Percentiles rank a stretch among this genome's conserved stretches.
Conservation (phyloP, 768 basidiomycete species). For the Pholiota microspora region DNA sequence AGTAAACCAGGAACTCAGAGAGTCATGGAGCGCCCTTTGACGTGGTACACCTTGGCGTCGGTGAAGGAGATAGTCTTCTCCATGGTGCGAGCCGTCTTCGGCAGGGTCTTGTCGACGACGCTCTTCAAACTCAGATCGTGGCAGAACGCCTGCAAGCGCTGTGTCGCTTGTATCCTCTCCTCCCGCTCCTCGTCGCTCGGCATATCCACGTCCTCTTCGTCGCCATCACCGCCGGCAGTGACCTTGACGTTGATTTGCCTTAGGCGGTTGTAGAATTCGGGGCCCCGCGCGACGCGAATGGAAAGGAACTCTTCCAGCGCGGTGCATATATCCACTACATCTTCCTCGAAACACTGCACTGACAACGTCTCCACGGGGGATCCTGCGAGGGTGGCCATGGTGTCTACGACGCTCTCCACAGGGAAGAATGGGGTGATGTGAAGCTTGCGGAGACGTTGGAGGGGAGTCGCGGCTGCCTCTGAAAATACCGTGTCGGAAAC, state of each 20-base stretch:
- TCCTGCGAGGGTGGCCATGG: conserved; percentile 54
- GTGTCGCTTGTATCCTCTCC: not conserved
- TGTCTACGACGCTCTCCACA: conserved; percentile 56
- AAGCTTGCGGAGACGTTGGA: conserved; percentile 49
- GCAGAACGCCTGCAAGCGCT: conserved; percentile 7
- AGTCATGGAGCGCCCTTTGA: conserved; percentile 2
- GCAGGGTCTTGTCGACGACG: conserved; percentile 1
- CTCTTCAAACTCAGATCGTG: conserved; percentile 10
- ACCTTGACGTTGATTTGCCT: not conserved
- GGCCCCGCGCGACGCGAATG: conserved; percentile 43
- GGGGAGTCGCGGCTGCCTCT: conserved; percentile 41
- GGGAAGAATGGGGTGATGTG: conserved; percentile 65
- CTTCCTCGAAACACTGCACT: conserved; percentile 60
- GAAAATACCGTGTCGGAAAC: conserved; percentile 42
- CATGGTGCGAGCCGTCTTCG: not conserved
- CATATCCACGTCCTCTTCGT: not conserved
- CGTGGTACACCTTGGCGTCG: not conserved
- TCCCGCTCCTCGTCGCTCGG: not conserved
- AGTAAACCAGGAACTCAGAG: not conserved
- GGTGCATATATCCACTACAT: conserved; percentile 58
- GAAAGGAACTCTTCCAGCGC: conserved; percentile 57
- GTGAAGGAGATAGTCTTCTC: not conserved
- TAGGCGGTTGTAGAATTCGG: conserved; percentile 3
- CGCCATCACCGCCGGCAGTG: not conserved
- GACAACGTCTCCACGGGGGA: conserved; percentile 59